Conservation (phyloP, 2,329 filamentous ascomycete genomes). For the Ophiostoma ulmi region DNA sequence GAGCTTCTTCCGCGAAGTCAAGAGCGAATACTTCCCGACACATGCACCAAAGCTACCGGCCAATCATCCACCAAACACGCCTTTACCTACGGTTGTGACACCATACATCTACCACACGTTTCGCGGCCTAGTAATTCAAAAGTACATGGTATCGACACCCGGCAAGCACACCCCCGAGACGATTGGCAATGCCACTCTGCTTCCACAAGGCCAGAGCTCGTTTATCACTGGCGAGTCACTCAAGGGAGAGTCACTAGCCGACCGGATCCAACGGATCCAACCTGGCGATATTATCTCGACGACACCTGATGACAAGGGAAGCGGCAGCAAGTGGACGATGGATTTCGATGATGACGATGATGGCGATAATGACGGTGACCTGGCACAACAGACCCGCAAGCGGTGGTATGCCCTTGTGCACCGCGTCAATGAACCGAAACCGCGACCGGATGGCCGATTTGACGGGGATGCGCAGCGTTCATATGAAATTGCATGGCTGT, state of each 20-base stretch:
- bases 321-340: slow-evolving; percentile 52
- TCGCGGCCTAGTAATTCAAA: slow-evolving; percentile 54
- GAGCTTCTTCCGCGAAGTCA: slow-evolving; percentile 50
- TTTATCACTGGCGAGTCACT: slow-evolving; percentile 11
- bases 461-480: slow-evolving; percentile 29
- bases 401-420: slow-evolving; percentile 72
- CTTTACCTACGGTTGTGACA: slow-evolving; percentile 58
- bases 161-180: slow-evolving; percentile 29
- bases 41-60: background rate
- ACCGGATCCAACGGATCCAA: slow-evolving; percentile 34
- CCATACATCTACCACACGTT: slow-evolving; percentile 64
- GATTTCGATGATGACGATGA: slow-evolving; percentile 23
- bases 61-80: background rate
- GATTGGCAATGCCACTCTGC: background rate
- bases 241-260: background rate
- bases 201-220: slow-evolving; percentile 17
- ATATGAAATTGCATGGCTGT: slow-evolving; percentile 70
- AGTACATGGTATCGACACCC: slow-evolving; percentile 45
- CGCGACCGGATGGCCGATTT: slow-evolving; percentile 29
- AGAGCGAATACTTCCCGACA: background rate
- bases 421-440: slow-evolving; percentile 38
- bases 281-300: slow-evolving; percentile 49
- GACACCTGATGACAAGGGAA: slow-evolving; percentile 41
- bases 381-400: slow-evolving; percentile 28
- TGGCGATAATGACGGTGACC: background rate